These are phyloP conservation scores for Yamadazyma siamensis DNA, from an alignment of 1,139 yeast species.

Conservation along the genomic window DNA sequence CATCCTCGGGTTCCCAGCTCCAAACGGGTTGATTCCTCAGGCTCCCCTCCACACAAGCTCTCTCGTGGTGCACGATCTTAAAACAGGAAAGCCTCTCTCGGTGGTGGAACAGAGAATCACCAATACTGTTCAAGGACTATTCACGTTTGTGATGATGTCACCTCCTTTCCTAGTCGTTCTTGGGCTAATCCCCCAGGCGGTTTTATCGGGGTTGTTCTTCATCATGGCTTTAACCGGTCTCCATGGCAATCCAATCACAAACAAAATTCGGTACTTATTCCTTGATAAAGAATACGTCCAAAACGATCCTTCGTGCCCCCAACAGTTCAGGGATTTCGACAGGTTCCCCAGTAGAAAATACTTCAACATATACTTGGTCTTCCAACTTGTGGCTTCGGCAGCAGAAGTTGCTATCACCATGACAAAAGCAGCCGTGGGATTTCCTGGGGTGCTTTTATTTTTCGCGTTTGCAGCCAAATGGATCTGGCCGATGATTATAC, in stretches of 20 bases:
- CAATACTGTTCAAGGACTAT: constrained; percentile 77
- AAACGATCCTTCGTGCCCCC: constrained; percentile 34
- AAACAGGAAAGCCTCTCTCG: constrained; percentile 39
- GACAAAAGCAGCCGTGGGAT: constrained; percentile 90
- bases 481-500: constrained; percentile 66
- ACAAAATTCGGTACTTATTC: constrained; percentile 59
- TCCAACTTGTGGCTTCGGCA: constrained; percentile 66
- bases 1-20: constrained; percentile 86
- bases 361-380: constrained; percentile 50
- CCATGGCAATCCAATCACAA: constrained; percentile 60
- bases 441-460: constrained; percentile 72
- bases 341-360: constrained; percentile 41
- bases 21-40: constrained; percentile 94
- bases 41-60: constrained; percentile 92
- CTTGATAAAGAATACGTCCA: constrained; percentile 52
- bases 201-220: constrained; percentile 86
- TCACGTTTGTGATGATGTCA: constrained; percentile 85
- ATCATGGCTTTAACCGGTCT: constrained; percentile 88
- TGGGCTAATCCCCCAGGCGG: constrained; percentile 91
- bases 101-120: constrained; percentile 90
- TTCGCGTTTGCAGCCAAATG: constrained; percentile 62
- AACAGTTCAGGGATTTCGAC: constrained; percentile 31
- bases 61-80: constrained; percentile 56
- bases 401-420: constrained; percentile 84
- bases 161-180: constrained; percentile 79